Percentiles rank a stretch among this genome's conserved stretches.
These are phyloP conservation scores for Lactarius trivialis DNA, from an alignment of 768 basidiomycete genomes.

Conservation along the genomic window DNA sequence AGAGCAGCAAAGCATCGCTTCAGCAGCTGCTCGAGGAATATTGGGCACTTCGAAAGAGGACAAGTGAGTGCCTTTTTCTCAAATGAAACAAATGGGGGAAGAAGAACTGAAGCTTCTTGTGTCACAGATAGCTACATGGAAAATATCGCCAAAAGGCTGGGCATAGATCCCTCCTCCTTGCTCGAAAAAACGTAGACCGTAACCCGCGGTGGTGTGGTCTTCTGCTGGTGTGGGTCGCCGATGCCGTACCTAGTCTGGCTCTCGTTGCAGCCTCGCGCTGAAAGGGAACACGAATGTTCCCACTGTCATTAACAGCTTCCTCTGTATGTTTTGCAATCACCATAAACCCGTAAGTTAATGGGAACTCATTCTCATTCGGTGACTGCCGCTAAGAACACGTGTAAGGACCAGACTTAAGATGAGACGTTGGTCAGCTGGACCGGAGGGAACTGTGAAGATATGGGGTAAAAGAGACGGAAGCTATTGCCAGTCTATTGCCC, in stretches of 20 bases:
- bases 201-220: neutral
- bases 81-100: neutral
- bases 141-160: constrained; percentile 74
- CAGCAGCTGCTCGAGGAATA: constrained; percentile 78
- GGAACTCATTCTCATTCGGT: neutral
- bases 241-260: neutral
- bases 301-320: neutral
- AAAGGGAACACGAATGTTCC: neutral
- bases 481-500: no score
- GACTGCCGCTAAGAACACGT: neutral
- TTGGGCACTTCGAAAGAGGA: constrained; percentile 70
- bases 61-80: constrained; percentile 45
- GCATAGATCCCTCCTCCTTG: constrained; percentile 38
- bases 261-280: neutral
- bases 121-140: constrained; percentile 70
- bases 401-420: neutral
- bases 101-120: neutral
- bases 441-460: no score
- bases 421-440: neutral
- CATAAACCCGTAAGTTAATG: neutral
- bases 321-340: neutral
- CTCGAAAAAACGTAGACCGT: neutral
- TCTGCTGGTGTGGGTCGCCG: neutral
- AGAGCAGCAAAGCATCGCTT: constrained; percentile 69
- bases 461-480: no score